Conservation (phyloP, 805 yeast species). For the Maudiozyma saulgeensis region DNA sequence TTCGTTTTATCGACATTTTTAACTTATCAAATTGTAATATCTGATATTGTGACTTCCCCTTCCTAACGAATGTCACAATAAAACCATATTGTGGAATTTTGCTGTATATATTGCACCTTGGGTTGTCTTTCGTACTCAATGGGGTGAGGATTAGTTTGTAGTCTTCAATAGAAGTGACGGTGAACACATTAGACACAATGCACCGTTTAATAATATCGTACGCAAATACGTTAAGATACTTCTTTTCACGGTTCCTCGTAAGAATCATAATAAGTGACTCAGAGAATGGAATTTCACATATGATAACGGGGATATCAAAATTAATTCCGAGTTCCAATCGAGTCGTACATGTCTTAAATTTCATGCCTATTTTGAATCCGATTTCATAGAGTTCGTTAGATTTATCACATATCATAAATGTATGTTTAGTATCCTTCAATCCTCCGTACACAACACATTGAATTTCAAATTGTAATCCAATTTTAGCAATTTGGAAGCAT, state of each 20-base stretch:
- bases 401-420: neutral
- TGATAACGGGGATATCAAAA: neutral
- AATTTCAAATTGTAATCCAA: neutral
- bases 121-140: no score
- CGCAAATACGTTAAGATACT: neutral
- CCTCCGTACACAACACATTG: neutral
- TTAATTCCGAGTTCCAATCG: neutral
- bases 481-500: neutral
- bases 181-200: no score
- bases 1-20: neutral
- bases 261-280: neutral
- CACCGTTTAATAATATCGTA: neutral
- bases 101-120: no score
- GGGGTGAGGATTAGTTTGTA: no score
- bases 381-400: neutral
- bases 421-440: neutral
- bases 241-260: neutral
- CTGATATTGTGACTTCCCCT: neutral
- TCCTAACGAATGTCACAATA: neutral
- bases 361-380: neutral
- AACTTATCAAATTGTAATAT: neutral
- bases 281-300: neutral
- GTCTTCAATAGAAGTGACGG: no score
- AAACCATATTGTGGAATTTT: no score
- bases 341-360: neutral